Base-by-base conservation (phyloP, 2,329 filamentous ascomycete genomes). In the Trichoderma arundinaceum region DNA sequence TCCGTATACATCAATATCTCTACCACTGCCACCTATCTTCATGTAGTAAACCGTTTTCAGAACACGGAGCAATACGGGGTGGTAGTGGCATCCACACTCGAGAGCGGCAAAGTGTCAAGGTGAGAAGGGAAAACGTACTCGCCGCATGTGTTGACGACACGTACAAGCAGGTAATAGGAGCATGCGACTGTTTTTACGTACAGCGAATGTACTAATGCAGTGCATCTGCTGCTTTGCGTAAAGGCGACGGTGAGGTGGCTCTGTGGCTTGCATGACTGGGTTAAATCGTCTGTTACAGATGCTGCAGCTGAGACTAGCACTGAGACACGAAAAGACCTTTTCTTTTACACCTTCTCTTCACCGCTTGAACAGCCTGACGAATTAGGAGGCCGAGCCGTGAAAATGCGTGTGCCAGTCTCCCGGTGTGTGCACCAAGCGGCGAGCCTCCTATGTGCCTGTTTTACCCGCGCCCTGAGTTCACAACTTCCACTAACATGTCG, bases 381-480 rank as follows among this genome's bases (percentile, higher is more conserved):
- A 64, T 64, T n/a, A 49, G 19, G 17, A 41, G 51, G 10, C 39
- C 22, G 19, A 19, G 15, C 32, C 35, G 35, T 15, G 38, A 19
- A 33, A 53, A 48, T 59, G 56, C 10, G 39, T 58, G 54, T 33
- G 54, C 28, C 33, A 33, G 39, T 58, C 38, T 48, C 13, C 33
- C 6, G 15, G 10, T n/a, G 19, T 41, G n/a, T 41, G 17, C 57
- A 46, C 44, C 46, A 44, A 33, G 32, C 43, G 15, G 57, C n/a
- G 17, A 49, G 44, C 19, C 41, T 43, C n/a, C 46, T 10, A 17
- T 52, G 59, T 62, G 48, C 59, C 49, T 62, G 59, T 62, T 62
- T 62, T 62, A 62, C 59, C 59, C 59, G 59, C 39, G 48, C 48
- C 48, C 59, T 48, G n/a, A 41, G 12, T 62, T 43, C 44, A n/a